phyloP scores from a whole-genome alignment of 1,284 basidiomycete genomes.

The Cryptococcus amylolentus region DNA sequence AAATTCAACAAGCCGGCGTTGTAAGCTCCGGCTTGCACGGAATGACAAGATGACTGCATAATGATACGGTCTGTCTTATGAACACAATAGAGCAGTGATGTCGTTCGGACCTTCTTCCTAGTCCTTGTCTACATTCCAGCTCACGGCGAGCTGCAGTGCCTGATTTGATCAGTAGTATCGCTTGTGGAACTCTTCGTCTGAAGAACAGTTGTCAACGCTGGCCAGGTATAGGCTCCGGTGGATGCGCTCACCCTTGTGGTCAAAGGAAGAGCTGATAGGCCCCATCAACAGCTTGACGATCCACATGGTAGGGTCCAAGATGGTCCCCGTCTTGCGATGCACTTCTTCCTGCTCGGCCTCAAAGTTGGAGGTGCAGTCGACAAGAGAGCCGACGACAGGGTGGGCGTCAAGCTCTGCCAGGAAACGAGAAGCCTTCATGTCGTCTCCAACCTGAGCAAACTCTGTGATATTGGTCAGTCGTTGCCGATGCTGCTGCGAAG shows the following conservation, averaged over 20 bases:
- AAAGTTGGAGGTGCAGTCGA: constrained; percentile 50
- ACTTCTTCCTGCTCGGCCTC: constrained; percentile 51
- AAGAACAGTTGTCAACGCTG: too few relatives aligned
- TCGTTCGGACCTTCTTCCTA: too few relatives aligned
- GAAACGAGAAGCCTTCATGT: constrained; percentile 40
- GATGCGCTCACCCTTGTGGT: constrained; percentile 2
- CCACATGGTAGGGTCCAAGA: constrained; percentile 30
- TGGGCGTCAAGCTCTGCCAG: constrained; percentile 46
- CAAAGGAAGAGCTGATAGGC: constrained; percentile 24
- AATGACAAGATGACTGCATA: too few relatives aligned
- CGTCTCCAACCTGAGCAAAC: constrained; percentile 53
- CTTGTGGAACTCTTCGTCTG: too few relatives aligned
- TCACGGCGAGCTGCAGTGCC: too few relatives aligned
- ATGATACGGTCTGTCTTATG: too few relatives aligned
- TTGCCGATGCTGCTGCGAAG: neutral
- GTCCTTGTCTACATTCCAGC: too few relatives aligned
- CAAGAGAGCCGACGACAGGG: constrained; percentile 47
- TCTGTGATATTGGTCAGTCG: constrained; percentile 9
- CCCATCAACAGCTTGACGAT: constrained; percentile 32
- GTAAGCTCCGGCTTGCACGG: too few relatives aligned
- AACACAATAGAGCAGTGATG: too few relatives aligned
- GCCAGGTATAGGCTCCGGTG: too few relatives aligned
- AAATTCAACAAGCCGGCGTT: too few relatives aligned
- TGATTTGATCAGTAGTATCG: too few relatives aligned
- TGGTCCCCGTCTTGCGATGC: constrained; percentile 40